These are phyloP conservation scores for Boletus mariae DNA, from an alignment of 1,284 basidiomycete genomes.

Conservation along the genomic window DNA sequence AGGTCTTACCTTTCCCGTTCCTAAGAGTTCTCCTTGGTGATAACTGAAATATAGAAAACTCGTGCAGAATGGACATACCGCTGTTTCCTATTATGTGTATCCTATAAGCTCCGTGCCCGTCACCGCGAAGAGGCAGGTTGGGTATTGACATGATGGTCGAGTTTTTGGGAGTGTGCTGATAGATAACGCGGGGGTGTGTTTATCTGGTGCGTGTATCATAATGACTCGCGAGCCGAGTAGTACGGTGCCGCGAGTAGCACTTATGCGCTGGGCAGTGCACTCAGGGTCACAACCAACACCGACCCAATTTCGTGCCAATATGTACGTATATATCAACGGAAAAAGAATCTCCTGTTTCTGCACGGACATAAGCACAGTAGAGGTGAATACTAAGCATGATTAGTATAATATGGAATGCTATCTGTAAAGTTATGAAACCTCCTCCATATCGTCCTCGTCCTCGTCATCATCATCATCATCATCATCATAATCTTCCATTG, in stretches of 20 bases:
- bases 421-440: conserved; percentile 38
- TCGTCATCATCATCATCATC: conserved; percentile 44
- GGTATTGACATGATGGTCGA: conserved; percentile 14
- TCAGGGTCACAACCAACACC: not conserved
- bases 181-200: not conserved
- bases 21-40: conserved; percentile 22
- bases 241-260: not conserved
- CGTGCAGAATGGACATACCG: conserved; percentile 34
- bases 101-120: conserved; percentile 44
- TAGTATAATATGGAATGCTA: not conserved
- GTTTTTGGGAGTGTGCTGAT: not conserved
- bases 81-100: conserved; percentile 54
- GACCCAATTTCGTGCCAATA: no score
- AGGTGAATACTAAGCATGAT: not conserved
- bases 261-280: not conserved
- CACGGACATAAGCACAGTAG: not conserved
- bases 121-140: conserved; percentile 43
- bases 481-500: conserved; percentile 30
- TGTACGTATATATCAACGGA: no score
- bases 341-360: not conserved
- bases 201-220: not conserved
- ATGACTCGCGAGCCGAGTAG: not conserved
- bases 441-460: conserved; percentile 51
- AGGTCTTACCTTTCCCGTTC: conserved; percentile 43
- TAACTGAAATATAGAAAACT: not conserved